Percentiles rank a stretch among this genome's conserved stretches.
phyloP scores from a whole-genome alignment of 441 rosid species.

The Pelargonium myrrhifolium region DNA sequence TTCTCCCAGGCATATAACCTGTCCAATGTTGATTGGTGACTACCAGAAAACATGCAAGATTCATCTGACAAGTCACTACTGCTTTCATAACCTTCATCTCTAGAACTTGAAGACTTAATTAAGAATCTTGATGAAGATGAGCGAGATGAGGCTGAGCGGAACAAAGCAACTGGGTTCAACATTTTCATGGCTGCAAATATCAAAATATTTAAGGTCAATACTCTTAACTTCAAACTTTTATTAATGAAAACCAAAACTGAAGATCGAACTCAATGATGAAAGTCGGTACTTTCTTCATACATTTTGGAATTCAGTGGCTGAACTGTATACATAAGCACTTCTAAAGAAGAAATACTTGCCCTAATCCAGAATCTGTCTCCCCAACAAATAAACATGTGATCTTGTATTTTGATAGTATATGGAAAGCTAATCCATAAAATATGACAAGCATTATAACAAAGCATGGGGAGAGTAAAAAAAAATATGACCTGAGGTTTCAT shows the following conservation, averaged over 20 bases:
- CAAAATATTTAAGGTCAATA: conserved; percentile 7
- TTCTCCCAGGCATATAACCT: conserved; percentile 90
- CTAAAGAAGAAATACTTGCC: no score
- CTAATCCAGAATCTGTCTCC: no score
- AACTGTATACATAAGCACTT: neutral
- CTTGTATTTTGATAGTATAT: no score
- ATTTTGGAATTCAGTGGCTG: neutral
- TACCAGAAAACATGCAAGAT: conserved; percentile 53
- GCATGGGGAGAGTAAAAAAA: neutral
- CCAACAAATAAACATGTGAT: no score
- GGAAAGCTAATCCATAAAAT: no score
- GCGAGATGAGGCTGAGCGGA: conserved; percentile 29
- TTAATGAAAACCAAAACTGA: no score
- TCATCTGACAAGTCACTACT: conserved; percentile 71
- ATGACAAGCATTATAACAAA: conserved; percentile 1
- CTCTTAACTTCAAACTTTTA: neutral
- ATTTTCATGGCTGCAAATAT: conserved; percentile 63
- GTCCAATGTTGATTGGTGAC: conserved; percentile 89
- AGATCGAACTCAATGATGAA: no score
- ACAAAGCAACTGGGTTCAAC: conserved; percentile 89
- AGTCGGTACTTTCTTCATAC: neutral
- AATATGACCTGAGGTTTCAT: conserved; percentile 55
- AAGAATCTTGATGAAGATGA: no score
- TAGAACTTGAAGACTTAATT: conserved; percentile 17
- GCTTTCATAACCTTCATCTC: conserved; percentile 62